These are phyloP conservation scores for Metschnikowia kunwiensis DNA, from an alignment of 805 yeast genomes.

Conservation along the genomic window DNA sequence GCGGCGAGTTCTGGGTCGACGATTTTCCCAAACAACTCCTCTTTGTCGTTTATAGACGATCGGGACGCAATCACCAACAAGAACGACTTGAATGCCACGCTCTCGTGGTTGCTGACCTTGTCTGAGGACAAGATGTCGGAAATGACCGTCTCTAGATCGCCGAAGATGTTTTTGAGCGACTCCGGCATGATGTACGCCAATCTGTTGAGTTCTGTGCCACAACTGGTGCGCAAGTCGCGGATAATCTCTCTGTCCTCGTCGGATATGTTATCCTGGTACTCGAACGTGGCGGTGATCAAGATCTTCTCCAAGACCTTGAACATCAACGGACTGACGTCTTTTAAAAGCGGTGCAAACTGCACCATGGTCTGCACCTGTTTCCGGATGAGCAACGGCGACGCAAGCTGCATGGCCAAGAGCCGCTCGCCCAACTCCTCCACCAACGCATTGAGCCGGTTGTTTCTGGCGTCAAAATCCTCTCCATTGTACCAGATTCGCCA, in stretches of 20 bases:
- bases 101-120: conserved; percentile 84
- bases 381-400: conserved; percentile 77
- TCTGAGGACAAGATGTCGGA: conserved; percentile 62
- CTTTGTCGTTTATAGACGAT: conserved; percentile 68
- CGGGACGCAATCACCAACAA: conserved; percentile 88
- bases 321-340: conserved; percentile 70
- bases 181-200: conserved; percentile 95
- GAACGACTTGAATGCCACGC: conserved; percentile 90
- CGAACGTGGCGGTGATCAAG: conserved; percentile 78
- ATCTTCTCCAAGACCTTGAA: conserved; percentile 83
- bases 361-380: conserved; percentile 90
- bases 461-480: conserved; percentile 50
- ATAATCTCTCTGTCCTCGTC: conserved; percentile 78
- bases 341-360: conserved; percentile 86
- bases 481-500: conserved; percentile 91
- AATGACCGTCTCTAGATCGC: conserved; percentile 79
- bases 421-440: conserved; percentile 72
- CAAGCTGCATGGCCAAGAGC: conserved; percentile 67
- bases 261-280: conserved; percentile 61
- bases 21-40: conserved; percentile 74
- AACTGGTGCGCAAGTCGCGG: conserved; percentile 82
- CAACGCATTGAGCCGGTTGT: conserved; percentile 48
- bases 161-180: conserved; percentile 72
- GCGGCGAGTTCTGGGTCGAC: conserved; percentile 92
- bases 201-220: conserved; percentile 93